Percentiles rank a stretch among this genome's conserved stretches.
Conservation (phyloP, 768 basidiomycete genomes). For the Russula emetica region DNA sequence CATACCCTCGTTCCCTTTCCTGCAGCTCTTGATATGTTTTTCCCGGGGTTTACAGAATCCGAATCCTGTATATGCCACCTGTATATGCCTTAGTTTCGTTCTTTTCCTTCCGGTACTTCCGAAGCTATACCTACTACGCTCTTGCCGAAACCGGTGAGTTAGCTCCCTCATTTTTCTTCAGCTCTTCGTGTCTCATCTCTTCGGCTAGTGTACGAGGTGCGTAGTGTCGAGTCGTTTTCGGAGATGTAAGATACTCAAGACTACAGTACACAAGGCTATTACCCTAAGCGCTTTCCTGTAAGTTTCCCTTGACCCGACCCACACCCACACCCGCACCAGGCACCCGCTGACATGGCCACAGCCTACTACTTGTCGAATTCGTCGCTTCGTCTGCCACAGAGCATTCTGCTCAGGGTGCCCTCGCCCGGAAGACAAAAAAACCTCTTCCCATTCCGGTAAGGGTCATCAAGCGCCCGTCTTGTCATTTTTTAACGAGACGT, state of each 20-base stretch:
- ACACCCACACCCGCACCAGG: neutral
- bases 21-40: neutral
- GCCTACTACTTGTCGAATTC: constrained; percentile 78
- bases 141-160: constrained; percentile 48
- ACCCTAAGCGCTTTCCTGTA: constrained; percentile 85
- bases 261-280: constrained; percentile 48
- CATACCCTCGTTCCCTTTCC: neutral
- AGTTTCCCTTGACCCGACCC: constrained; percentile 33
- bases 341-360: constrained; percentile 31
- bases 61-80: constrained; percentile 80
- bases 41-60: constrained; percentile 43
- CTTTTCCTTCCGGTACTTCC: constrained; percentile 80
- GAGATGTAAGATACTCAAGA: neutral
- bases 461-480: constrained; percentile 28
- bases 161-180: constrained; percentile 24
- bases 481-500: neutral
- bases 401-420: constrained; percentile 60
- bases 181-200: constrained; percentile 35
- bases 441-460: constrained; percentile 64
- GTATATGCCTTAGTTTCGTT: constrained; percentile 82
- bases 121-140: constrained; percentile 64
- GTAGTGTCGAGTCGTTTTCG: constrained; percentile 3
- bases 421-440: constrained; percentile 72
- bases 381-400: constrained; percentile 66
- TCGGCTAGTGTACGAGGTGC: constrained; percentile 61